Evolutionary conservation across 2,329 filamentous ascomycete species (phyloP), one percentile per base, ranked within the genome.

Genomic region (Thelonectria discophora): DNA sequence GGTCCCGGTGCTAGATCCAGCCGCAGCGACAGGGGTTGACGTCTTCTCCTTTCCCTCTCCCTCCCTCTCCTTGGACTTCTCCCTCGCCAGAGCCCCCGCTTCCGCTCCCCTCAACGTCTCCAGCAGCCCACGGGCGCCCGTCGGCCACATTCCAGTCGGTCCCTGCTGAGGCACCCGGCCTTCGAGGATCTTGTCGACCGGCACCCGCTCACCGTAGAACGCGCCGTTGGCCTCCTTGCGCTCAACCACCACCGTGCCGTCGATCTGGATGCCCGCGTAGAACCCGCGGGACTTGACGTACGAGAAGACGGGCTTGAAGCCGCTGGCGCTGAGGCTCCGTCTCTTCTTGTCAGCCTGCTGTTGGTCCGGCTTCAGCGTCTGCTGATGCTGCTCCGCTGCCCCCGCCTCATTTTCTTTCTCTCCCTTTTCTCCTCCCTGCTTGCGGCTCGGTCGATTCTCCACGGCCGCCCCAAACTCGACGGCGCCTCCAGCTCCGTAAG

Each of bases 281-380:
- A 97, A 88, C 5, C 94, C 94, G 54, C 93, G 87, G 49, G 90
- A 94, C 79, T 97, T 97, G 78, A 97, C 87, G 75, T 97, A 97
- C 2, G 80, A 82, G 58, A 83, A 84, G n/a, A 84, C 82, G 3
- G 82, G 82, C 68, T 73, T 74, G 62, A 72, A 67, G 20, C 63
- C 58, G 39, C 70, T 74, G 15, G 72, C 64, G 40, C 73, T 73
- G 39, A 73, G 64, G 49, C 72, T 74, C 27, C 75, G 72, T 5
- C 75, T 68, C 61, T 73, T 73, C 58, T 69, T 69, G 20, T 71
- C 68, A 7, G 2, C 21, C 45, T 30, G 20, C 7, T 58, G 46
- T 39, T 34, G 32, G 3, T 68, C 68, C 6, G 72, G 73, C 55
- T 74, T 73, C 18, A 74, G 59, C 17, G 62, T 72, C 37, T 68